Conservation (phyloP, 108 stramenopile species). For the Seminavis robusta region DNA sequence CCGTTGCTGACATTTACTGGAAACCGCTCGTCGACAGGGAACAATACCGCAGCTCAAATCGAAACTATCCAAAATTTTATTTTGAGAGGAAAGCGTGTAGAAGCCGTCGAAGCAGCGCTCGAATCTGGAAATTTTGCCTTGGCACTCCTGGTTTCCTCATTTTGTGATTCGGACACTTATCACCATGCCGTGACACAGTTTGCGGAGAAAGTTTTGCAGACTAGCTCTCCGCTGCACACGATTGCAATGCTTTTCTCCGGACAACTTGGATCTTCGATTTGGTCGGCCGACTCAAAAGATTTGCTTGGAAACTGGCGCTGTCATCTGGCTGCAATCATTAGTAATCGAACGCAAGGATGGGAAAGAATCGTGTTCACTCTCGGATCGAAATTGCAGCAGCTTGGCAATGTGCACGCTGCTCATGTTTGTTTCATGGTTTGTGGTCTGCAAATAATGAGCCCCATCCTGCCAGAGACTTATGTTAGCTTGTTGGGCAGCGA, state of each 20-base stretch:
- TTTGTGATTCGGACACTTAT: conserved; percentile 64
- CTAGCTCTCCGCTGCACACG: conserved; percentile 77
- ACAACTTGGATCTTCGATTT: conserved; percentile 31
- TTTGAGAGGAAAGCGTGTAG: conserved; percentile 58
- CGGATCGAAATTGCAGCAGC: conserved; percentile 65
- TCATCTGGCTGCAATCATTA: conserved; percentile 71
- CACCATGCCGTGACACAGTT: conserved; percentile 50
- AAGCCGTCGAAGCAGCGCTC: conserved; percentile 68
- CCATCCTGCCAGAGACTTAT: conserved; percentile 34
- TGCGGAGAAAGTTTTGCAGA: conserved; percentile 40
- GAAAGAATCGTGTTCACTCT: conserved; percentile 67
- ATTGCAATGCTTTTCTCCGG: conserved; percentile 62
- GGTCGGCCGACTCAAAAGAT: conserved; percentile 43
- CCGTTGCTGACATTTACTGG: background rate
- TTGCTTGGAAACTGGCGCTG: conserved; percentile 51
- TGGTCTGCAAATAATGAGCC: conserved; percentile 52
- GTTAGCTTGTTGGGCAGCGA: conserved; percentile 70
- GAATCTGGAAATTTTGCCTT: conserved; percentile 55
- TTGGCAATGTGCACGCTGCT: conserved; percentile 54
- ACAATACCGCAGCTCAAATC: too few species aligned
- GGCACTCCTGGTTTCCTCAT: conserved; percentile 69
- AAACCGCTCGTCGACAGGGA: conserved; percentile 1
- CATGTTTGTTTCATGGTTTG: conserved; percentile 88
- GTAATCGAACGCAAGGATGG: conserved; percentile 79
- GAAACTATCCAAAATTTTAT: conserved; percentile 48